phyloP scores from a whole-genome alignment of 1,284 basidiomycete genomes.

The Cryptococcus wingfieldii region DNA sequence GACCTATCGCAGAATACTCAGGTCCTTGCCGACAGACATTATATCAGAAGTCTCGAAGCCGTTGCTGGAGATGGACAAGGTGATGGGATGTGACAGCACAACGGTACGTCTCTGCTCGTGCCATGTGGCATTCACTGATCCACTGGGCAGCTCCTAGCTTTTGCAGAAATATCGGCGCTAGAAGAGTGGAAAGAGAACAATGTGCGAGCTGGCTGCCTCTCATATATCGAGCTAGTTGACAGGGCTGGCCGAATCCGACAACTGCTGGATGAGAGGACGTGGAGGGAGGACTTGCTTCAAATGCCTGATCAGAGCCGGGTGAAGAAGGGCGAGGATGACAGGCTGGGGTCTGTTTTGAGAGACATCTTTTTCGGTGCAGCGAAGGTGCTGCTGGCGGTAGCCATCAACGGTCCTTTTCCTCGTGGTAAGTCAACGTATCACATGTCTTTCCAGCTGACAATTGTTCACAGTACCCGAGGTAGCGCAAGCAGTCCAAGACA shows the following conservation, averaged over 20 bases:
- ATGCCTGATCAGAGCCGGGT: not conserved
- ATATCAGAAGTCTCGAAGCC: not conserved
- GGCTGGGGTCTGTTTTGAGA: conserved; percentile 10
- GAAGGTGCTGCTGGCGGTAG: conserved; percentile 18
- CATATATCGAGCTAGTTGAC: conserved; percentile 56
- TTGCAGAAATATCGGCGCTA: conserved; percentile 68
- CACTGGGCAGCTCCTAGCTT: conserved; percentile 61
- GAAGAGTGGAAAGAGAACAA: conserved; percentile 60
- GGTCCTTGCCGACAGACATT: conserved; percentile 21
- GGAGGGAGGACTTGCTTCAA: conserved; percentile 14
- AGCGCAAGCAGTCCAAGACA: conserved; percentile 46
- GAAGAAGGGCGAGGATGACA: not conserved
- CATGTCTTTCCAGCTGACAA: not conserved
- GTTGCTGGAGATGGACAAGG: conserved; percentile 62
- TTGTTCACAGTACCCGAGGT: conserved; percentile 18
- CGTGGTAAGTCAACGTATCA: conserved; percentile 11
- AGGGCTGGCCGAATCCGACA: conserved; percentile 57
- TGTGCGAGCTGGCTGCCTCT: conserved; percentile 43
- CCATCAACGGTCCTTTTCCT: conserved; percentile 23
- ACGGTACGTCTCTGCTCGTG: conserved; percentile 16
- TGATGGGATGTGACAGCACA: conserved; percentile 74
- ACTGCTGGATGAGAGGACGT: conserved; percentile 24
- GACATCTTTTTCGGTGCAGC: conserved; percentile 23
- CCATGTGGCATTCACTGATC: not conserved
- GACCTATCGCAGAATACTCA: conserved; percentile 59